phyloP scores from a whole-genome alignment of 2,329 filamentous ascomycete genomes.

The Colletotrichum gigasporum region DNA sequence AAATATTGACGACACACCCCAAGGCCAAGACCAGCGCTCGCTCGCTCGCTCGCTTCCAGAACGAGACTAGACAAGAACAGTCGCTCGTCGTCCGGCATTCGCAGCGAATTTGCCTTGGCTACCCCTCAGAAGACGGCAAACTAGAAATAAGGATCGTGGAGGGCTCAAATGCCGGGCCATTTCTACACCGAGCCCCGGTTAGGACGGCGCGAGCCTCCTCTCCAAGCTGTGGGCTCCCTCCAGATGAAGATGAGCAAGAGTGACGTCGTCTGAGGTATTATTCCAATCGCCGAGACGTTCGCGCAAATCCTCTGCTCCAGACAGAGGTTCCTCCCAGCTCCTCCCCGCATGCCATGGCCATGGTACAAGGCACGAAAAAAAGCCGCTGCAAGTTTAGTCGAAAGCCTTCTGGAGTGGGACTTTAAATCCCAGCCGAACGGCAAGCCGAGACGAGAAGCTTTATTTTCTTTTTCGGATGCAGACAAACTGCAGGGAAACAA shows the following conservation, averaged over 20 bases:
- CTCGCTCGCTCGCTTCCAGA: not conserved
- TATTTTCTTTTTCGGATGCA: not conserved
- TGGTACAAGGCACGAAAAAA: not conserved
- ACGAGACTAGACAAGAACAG: conserved; percentile 3
- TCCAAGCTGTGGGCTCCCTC: not conserved
- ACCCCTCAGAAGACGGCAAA: not conserved
- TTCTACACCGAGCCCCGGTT: not conserved
- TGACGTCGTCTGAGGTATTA: not conserved
- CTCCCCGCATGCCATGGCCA: conserved; percentile 4
- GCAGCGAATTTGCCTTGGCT: conserved; percentile 16
- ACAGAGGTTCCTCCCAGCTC: not conserved
- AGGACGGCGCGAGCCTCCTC: not conserved
- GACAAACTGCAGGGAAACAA: not conserved
- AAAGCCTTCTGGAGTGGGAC: not conserved
- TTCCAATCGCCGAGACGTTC: conserved; percentile 8
- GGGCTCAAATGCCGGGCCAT: not conserved
- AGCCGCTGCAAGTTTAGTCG: not conserved
- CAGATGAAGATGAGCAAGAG: not conserved
- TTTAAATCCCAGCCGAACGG: too few relatives aligned
- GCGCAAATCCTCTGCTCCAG: conserved; percentile 13
- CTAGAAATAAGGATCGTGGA: not conserved
- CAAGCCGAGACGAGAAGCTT: not conserved
- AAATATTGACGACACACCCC: not conserved
- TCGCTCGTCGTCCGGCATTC: conserved; percentile 5
- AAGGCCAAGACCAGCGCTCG: not conserved